Base-by-base conservation (phyloP, 371 early-diverging fungal genomes). In the Mortierella sp. region DNA sequence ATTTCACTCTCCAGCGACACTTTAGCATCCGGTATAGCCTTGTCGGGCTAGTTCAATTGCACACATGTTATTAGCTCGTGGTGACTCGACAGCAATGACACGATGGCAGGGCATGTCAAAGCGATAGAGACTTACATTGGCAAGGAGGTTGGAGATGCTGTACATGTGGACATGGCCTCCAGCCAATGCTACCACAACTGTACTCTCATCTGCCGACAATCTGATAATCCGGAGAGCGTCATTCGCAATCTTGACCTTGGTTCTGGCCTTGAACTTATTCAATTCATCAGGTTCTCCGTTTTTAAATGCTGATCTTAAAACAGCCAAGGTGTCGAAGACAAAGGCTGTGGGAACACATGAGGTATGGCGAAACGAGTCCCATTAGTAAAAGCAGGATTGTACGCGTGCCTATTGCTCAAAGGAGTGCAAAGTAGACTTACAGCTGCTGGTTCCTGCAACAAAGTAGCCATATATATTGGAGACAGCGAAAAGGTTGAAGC, bases 401-500 rank as follows among this genome's bases (percentile, higher is more conserved):
- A n/a, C n/a, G n/a, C n/a, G n/a, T n/a, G n/a, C n/a, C n/a, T n/a
- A n/a, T n/a, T n/a, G n/a, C n/a, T n/a, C n/a, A n/a, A n/a, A n/a
- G n/a, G n/a, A n/a, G n/a, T n/a, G n/a, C n/a, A n/a, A n/a, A n/a
- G n/a, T n/a, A n/a, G n/a, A n/a, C 47, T 19, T 68, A 74, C 76
- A 62, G 19, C 67, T 50, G 13, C 60, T 60, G 24, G 52, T 52
- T 28, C 70, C 77, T n/a, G 70, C 77, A 19, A 69, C 60, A 49
- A 77, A 77, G 40, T 62, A 77, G 13, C 77, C 77, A 31, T 50
- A 62, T 14, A 3, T 61, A 49, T 77, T 70, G 22, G 77, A 77
- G 14, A 70, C 56, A 17, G 31, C 66, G 62, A 77, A 66, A 28
- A 77, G 37, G 21, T 58, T 64, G 25, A 63, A 49, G 31, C 39